These are phyloP conservation scores for Lachancea nothofagi DNA, from an alignment of 805 yeast species.

Conservation along the genomic window DNA sequence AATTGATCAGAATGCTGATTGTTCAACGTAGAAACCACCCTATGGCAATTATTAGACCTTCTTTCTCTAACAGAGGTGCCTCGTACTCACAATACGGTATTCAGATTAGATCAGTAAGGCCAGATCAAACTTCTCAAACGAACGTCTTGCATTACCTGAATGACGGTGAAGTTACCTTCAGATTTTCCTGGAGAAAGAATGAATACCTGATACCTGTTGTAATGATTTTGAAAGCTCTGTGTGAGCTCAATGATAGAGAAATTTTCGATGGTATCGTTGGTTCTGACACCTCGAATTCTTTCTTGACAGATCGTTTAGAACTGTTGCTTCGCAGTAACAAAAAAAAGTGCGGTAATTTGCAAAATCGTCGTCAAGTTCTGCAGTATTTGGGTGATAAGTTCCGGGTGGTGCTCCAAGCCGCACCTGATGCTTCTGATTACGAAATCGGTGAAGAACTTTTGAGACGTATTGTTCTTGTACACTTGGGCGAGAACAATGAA, in stretches of 20 bases:
- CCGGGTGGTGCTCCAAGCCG: constrained; percentile 85
- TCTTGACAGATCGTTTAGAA: constrained; percentile 97
- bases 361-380: constrained; percentile 81
- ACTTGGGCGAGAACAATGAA: constrained; percentile 54
- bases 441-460: constrained; percentile 88
- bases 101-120: constrained; percentile 89
- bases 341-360: constrained; percentile 55
- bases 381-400: constrained; percentile 95
- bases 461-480: constrained; percentile 81
- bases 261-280: constrained; percentile 96
- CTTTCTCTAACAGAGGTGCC: constrained; percentile 91
- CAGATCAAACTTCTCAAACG: constrained; percentile 96
- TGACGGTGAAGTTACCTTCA: constrained; percentile 93
- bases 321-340: constrained; percentile 84
- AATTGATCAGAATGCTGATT: constrained; percentile 92
- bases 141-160: constrained; percentile 93
- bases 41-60: constrained; percentile 94
- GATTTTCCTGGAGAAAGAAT: constrained; percentile 95
- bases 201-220: constrained; percentile 91
- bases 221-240: constrained; percentile 85
- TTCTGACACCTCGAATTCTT: constrained; percentile 77
- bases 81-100: constrained; percentile 85
- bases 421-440: constrained; percentile 80
- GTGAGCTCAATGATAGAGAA: constrained; percentile 89
- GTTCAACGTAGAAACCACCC: constrained; percentile 98